phyloP scores from a whole-genome alignment of 169 alveolate genomes.

The Cryptosporidium meleagridis region DNA sequence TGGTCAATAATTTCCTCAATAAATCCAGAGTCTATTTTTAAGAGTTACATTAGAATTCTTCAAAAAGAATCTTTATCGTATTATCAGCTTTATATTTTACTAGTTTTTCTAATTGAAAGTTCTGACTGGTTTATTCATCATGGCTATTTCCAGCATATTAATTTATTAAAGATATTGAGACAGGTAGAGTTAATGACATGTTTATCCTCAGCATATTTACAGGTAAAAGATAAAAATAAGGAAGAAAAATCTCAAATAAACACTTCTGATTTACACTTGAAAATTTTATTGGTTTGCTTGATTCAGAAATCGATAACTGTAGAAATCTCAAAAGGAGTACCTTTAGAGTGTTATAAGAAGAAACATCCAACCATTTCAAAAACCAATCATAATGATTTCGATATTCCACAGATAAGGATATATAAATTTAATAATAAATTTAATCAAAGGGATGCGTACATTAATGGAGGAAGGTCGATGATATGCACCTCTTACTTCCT shows the following conservation, averaged over 20 bases:
- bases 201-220: conserved; percentile 4
- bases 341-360: conserved; percentile 2
- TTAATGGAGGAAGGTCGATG: conserved; percentile 58
- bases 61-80: neutral
- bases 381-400: neutral
- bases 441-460: conserved; percentile 39
- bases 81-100: conserved; percentile 22
- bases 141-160: conserved; percentile 26
- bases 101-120: conserved; percentile 34
- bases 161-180: neutral
- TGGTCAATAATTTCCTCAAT: conserved; percentile 54
- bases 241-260: neutral
- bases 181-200: conserved; percentile 38
- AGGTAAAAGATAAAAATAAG: neutral
- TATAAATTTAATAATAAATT: conserved; percentile 13
- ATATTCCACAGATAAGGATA: neutral
- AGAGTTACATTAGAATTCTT: neutral
- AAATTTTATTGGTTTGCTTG: conserved; percentile 22
- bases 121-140: conserved; percentile 42
- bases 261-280: conserved; percentile 13
- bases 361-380: neutral
- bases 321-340: neutral
- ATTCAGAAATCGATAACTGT: conserved; percentile 4
- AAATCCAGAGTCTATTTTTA: conserved; percentile 35
- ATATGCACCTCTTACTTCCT: conserved; percentile 11